These are phyloP conservation scores for Posidonia australis DNA, from an alignment of 106 monocot species.

Conservation along the genomic window DNA sequence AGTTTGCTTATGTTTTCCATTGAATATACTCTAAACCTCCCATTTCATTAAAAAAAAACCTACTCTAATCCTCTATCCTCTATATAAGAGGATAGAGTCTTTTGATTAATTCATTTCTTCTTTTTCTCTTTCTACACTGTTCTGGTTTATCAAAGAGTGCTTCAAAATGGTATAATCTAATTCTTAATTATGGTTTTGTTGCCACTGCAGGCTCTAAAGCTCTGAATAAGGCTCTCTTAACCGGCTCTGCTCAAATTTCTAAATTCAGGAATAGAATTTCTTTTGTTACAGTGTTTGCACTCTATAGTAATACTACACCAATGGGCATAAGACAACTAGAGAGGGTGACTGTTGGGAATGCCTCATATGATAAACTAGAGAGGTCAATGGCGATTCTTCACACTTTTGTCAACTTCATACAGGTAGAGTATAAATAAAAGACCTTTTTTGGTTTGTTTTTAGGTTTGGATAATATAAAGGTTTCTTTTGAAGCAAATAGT, in stretches of 20 bases:
- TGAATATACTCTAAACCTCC: no score
- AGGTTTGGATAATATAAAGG: not conserved
- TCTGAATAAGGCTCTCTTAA: conserved; percentile 26
- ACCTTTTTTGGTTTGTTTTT: not conserved
- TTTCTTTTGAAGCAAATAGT: not conserved
- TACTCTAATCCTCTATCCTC: no score
- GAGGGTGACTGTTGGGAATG: conserved; percentile 36
- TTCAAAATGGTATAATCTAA: not conserved
- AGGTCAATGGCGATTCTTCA: conserved; percentile 51
- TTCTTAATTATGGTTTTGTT: not conserved
- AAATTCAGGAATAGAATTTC: conserved; percentile 26
- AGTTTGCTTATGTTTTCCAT: no score
- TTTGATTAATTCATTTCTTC: no score
- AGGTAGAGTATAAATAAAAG: conserved; percentile 30
- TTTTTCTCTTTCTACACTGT: not conserved
- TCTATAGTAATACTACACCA: conserved; percentile 27
- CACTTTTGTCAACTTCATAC: conserved; percentile 59
- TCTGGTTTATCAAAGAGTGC: not conserved
- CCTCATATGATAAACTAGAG: conserved; percentile 34
- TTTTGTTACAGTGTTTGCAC: conserved; percentile 76
- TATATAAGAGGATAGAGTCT: no score
- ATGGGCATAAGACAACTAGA: not conserved
- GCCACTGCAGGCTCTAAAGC: conserved; percentile 44
- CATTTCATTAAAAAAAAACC: no score
- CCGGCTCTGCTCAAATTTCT: conserved; percentile 6